These are phyloP conservation scores for Boletus pseudo-olivaceus DNA, from an alignment of 768 basidiomycete species.

Conservation along the genomic window DNA sequence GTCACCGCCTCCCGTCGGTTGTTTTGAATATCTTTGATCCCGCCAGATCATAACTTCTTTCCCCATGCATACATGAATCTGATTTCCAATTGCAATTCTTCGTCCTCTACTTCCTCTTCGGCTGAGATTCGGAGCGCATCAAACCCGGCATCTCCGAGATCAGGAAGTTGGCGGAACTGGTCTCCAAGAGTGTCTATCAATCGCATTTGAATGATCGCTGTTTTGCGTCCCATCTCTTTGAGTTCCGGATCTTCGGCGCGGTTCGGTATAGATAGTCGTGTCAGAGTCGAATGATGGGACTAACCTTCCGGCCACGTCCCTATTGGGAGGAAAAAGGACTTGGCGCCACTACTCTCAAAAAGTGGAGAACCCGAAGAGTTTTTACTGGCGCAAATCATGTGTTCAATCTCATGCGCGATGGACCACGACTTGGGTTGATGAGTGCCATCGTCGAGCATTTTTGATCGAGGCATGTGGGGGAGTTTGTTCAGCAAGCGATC, in stretches of 20 bases:
- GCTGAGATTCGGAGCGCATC: background rate
- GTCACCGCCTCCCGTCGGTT: no score
- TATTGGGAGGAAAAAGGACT: constrained; percentile 2
- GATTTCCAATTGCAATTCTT: background rate
- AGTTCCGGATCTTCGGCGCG: background rate
- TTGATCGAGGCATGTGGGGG: constrained; percentile 5
- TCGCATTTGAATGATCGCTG: background rate
- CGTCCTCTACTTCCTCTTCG: background rate
- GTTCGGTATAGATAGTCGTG: background rate
- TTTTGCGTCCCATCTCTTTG: constrained; percentile 3
- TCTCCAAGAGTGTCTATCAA: constrained; percentile 4
- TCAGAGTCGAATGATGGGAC: background rate
- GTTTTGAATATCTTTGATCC: no score
- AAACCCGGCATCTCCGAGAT: background rate
- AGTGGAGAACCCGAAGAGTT: background rate
- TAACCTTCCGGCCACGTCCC: constrained; percentile 3
- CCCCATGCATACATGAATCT: constrained; percentile 2
- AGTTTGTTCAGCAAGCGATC: constrained; percentile 2
- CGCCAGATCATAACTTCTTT: background rate
- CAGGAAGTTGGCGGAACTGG: constrained; percentile 1
- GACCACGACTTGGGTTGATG: constrained; percentile 3
- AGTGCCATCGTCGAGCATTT: background rate
- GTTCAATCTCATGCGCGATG: background rate
- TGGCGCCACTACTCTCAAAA: background rate
- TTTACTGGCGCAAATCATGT: background rate